These are phyloP conservation scores for Linnemannia zychae DNA, from an alignment of 192 early-diverging fungal species.

Conservation along the genomic window DNA sequence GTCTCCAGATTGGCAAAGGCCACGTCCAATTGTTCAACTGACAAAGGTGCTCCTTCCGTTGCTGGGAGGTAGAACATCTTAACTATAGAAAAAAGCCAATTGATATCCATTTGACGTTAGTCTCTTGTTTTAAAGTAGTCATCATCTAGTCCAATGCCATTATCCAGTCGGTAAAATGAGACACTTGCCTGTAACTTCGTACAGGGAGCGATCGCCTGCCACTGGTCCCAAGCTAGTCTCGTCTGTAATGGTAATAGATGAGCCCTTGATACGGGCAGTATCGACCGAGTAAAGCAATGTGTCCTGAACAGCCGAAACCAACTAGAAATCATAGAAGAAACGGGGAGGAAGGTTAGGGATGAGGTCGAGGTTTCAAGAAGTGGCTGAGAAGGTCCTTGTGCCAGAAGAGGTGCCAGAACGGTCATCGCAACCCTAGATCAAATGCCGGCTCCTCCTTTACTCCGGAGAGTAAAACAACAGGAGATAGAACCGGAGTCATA, in stretches of 20 bases:
- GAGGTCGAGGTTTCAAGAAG: neutral
- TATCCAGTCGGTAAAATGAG: neutral
- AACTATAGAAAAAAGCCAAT: constrained; percentile 12
- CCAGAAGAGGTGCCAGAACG: neutral
- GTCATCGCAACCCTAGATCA: neutral
- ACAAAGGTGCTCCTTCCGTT: constrained; percentile 25
- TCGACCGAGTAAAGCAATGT: constrained; percentile 59
- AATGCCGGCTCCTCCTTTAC: neutral
- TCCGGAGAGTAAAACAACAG: neutral
- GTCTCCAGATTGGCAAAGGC: constrained; percentile 30
- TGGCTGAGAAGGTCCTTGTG: neutral
- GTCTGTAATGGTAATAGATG: constrained; percentile 57
- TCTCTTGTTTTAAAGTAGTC: neutral
- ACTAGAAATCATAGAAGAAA: constrained; percentile 44
- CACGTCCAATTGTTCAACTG: constrained; percentile 21
- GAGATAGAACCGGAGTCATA: neutral
- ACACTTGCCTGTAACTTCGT: constrained; percentile 55
- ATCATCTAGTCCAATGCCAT: neutral
- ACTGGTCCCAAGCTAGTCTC: constrained; percentile 54
- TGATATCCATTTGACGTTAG: neutral
- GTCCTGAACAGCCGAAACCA: constrained; percentile 62
- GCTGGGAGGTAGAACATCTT: constrained; percentile 49
- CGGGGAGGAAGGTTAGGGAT: neutral
- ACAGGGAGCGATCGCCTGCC: constrained; percentile 58
- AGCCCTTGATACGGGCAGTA: constrained; percentile 31